A percentile compares a stretch with the other conserved stretches of the same genome.
phyloP scores from a whole-genome alignment of 306 rosid genomes.

The Citrullus mucosospermus region DNA sequence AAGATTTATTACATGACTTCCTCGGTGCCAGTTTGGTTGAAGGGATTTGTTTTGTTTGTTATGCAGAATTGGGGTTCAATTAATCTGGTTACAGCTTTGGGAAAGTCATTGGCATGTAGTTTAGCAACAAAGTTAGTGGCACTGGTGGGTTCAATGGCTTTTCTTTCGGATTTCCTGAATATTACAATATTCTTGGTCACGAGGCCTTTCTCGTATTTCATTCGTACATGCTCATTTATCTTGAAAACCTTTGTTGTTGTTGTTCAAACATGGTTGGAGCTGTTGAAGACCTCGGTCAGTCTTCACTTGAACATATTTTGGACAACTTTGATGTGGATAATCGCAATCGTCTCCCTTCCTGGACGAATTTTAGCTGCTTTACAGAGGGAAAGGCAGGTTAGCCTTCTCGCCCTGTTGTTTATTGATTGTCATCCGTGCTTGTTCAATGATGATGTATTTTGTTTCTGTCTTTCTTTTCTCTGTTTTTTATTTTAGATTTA shows the following conservation, averaged over 20 bases:
- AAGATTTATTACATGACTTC: neutral
- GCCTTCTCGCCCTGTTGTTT: neutral
- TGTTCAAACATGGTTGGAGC: conserved; percentile 39
- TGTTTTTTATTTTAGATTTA: neutral
- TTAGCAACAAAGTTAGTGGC: conserved; percentile 11
- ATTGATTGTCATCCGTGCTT: neutral
- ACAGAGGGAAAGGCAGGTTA: conserved; percentile 57
- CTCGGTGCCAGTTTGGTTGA: neutral
- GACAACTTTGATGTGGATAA: conserved; percentile 29
- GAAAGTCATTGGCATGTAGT: conserved; percentile 17
- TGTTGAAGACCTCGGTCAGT: conserved; percentile 29
- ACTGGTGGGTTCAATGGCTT: conserved; percentile 29
- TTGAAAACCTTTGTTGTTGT: conserved; percentile 27
- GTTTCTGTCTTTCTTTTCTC: neutral
- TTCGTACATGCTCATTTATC: conserved; percentile 32
- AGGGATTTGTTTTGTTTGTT: conserved; percentile 2
- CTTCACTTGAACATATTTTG: conserved; percentile 33
- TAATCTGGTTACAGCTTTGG: neutral
- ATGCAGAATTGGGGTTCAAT: neutral
- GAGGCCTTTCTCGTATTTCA: conserved; percentile 33
- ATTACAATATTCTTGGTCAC: conserved; percentile 24
- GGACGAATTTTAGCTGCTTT: conserved; percentile 38
- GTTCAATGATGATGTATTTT: neutral
- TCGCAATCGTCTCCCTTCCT: conserved; percentile 51
- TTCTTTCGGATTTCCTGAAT: conserved; percentile 29